A percentile compares a stretch with the other conserved stretches of the same genome.
These are phyloP conservation scores for Backusella liffmaniae DNA, from an alignment of 192 early-diverging fungal species.

Conservation along the genomic window DNA sequence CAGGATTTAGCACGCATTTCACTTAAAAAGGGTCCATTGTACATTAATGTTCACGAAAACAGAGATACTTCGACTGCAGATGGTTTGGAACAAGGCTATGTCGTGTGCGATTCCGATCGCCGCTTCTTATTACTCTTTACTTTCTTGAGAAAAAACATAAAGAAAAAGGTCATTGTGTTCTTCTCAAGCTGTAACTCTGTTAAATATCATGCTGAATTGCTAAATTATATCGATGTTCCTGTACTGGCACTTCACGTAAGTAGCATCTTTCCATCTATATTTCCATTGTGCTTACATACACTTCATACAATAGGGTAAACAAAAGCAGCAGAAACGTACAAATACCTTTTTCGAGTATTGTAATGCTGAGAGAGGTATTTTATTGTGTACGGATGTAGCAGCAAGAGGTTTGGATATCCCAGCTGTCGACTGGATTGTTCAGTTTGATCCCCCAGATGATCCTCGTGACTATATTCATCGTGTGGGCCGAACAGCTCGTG, in stretches of 20 bases:
- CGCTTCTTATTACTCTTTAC: slow-evolving; percentile 97
- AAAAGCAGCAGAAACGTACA: slow-evolving; percentile 99
- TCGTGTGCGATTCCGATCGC: slow-evolving; percentile 88
- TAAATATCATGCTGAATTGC: slow-evolving; percentile 95
- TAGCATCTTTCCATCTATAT: not conserved
- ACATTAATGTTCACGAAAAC: slow-evolving; percentile 98
- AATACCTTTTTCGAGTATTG: slow-evolving; percentile 99
- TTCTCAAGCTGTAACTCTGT: slow-evolving; percentile 97
- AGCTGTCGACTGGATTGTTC: slow-evolving; percentile 98
- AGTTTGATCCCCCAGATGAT: slow-evolving; percentile 99
- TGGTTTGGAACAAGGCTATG: slow-evolving; percentile 97
- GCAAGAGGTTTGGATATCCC: slow-evolving; percentile 98
- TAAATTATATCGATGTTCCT: slow-evolving; percentile 99
- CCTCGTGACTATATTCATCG: slow-evolving; percentile 96
- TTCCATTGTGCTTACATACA: not conserved
- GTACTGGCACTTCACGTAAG: slow-evolving; percentile 93
- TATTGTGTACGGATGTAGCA: slow-evolving; percentile 97
- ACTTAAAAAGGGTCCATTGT: slow-evolving; percentile 91
- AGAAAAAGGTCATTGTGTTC: slow-evolving; percentile 99
- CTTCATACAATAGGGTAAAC: slow-evolving; percentile 58
- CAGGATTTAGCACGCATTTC: slow-evolving; percentile 97
- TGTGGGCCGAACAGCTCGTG: slow-evolving; percentile 93
- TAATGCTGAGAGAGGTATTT: slow-evolving; percentile 92
- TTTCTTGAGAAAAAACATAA: slow-evolving; percentile 94
- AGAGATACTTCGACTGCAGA: slow-evolving; percentile 95